Evolutionary conservation across 306 rosid species (phyloP), one percentile per base, ranked within the genome.

Genomic region (Lathyrus oleraceus): DNA sequence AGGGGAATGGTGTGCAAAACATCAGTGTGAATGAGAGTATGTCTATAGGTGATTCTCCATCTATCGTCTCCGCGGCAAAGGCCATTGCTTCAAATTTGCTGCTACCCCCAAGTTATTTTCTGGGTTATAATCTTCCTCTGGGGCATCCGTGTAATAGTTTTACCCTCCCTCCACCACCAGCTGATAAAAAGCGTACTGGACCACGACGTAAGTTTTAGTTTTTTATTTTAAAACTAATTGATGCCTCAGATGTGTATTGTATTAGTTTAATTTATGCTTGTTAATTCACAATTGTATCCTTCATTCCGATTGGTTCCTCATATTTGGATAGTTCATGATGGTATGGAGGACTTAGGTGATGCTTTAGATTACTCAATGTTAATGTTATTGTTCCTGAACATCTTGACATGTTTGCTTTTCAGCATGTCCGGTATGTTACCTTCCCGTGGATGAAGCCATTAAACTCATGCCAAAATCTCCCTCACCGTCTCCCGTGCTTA

Each of bases 401-500:
- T 79, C 62, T 5, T 76, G 73, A 25, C 58, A 62, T 78, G 67
- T 70, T 75, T 47, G 40, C 57, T 65, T 51, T 80, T 83, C 86
- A 94, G 97, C 98, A 57, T 94, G 98, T 81, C 96, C 97, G 2
- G 98, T 90, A 38, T 94, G 98, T 79, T 94, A 94, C 82, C 95
- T 90, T 77, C 92, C 97, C 13, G 88, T 87, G 62, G 90, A 90
- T 67, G 97, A 94, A 83, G 97, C 98, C 65, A 80, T 90, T 36
- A 81, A 82, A 59, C 78, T 78, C 68, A 85, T 90, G 98, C 97
- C 98, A 32, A 81, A 65, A 64, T 81, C 61, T 42, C 93, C 98
- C 15, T 94, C 97, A 20, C 75, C 77, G 66, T 94, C 97, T 19
- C 96, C 97, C 0, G 73, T 94, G 66, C 79, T 91, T 74, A 77